Base-by-base conservation (phyloP, 192 early-diverging fungal genomes). In the Podila clonocystis region DNA sequence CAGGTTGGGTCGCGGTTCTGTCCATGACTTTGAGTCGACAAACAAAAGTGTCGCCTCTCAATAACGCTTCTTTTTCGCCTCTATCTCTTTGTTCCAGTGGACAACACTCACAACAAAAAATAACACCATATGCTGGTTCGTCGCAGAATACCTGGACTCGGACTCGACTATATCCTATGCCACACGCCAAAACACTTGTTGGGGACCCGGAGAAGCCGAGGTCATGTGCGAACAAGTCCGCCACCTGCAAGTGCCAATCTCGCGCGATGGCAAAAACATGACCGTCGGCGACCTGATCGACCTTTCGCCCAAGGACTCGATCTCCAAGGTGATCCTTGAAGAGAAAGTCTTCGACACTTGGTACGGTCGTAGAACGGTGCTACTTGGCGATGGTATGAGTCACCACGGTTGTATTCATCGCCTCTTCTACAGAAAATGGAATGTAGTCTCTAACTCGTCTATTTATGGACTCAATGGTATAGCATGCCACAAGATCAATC, bases 331-430 rank as follows among this genome's bases (percentile, higher is more conserved):
- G 2, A 30, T 65, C 24, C 19, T 65, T 15, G 63, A 65, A 5
- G 63, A 65, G 2, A 65, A 65, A 19, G 63, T 65, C 29, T 65
- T 65, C 28, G 63, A 65, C 4, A 65, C 63, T 20, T 65, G 63
- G 63, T 50, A 50, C 26, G 38, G 41, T 45, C 48, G 63, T 20
- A 48, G 63, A 5, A 20, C 20, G 9, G 63, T 65, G 19, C 29
- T 65, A 1, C 22, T 65, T 9, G 63, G 63, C 6, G 63, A 65
- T 31, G 41, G 63, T 65, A 65, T 30, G 24, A 30, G 0, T 30
- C 0, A 3, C 9, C 48, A 45, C 12, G 3, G 6, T 5, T 9
- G 3, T 65, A 2, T 15, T n/a, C 7, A 2, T 0, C 13, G 22
- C 24, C 6, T 33, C 4, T 8, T 20, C 13, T 65, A 20, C n/a